phyloP scores from a whole-genome alignment of 345 rosid genomes.

The Anastatica hierochuntica region DNA sequence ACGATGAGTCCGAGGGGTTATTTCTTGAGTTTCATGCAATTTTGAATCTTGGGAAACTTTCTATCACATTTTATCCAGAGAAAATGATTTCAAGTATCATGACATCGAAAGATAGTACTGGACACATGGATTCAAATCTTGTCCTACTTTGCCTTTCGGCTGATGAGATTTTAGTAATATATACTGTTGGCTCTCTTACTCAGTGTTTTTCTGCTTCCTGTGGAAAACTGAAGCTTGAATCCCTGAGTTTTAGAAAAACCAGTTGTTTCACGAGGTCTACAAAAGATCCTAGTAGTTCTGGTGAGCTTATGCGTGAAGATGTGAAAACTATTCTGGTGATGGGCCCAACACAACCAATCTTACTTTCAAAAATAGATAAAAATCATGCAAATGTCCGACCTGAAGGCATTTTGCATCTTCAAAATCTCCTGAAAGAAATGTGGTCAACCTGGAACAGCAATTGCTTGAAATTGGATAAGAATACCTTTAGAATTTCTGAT shows the following conservation, averaged over 20 bases:
- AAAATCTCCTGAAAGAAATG: conserved; percentile 45
- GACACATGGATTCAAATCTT: conserved; percentile 32
- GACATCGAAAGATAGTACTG: conserved; percentile 29
- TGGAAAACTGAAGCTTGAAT: conserved; percentile 42
- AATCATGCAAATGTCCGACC: conserved; percentile 21
- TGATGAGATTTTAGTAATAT: conserved; percentile 41
- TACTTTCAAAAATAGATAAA: conserved; percentile 27
- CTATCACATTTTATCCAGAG: conserved; percentile 33
- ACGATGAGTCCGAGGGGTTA: conserved; percentile 26
- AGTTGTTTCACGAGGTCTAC: conserved; percentile 24
- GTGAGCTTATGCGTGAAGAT: conserved; percentile 27
- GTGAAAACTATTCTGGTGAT: conserved; percentile 37
- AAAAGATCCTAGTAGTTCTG: conserved; percentile 26
- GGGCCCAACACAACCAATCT: conserved; percentile 46
- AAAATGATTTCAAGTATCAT: conserved; percentile 24
- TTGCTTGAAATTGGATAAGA: conserved; percentile 35
- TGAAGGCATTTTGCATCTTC: conserved; percentile 33
- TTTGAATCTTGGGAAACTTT: conserved; percentile 45
- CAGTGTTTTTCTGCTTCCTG: conserved; percentile 45
- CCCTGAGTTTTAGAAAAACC: conserved; percentile 27
- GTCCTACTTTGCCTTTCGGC: conserved; percentile 45
- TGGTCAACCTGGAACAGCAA: conserved; percentile 53
- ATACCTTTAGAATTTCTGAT: conserved; percentile 36
- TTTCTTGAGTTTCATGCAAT: conserved; percentile 31
- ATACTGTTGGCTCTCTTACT: conserved; percentile 34